Evolutionary conservation across 495 filamentous ascomycete genomes (phyloP).

Genomic region (Talaromyces thailandensis): DNA sequence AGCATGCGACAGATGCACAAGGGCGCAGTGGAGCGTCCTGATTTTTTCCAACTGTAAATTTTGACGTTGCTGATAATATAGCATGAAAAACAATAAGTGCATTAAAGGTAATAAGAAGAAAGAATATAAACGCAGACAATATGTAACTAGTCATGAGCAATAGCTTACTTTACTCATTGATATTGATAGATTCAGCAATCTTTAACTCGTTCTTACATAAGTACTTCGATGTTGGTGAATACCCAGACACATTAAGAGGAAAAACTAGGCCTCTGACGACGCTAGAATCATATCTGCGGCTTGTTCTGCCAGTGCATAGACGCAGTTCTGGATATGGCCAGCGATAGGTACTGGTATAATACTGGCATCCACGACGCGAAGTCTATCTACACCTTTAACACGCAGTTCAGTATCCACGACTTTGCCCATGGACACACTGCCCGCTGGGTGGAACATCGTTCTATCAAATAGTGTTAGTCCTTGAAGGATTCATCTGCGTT

Average conservation of each 20-base stretch:
- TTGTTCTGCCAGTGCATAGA: constrained; percentile 20
- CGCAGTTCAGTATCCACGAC: constrained; percentile 48
- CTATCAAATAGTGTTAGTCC: neutral
- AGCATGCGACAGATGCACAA: too few relatives aligned
- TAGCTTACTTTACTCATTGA: neutral
- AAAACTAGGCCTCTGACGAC: neutral
- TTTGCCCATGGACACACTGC: constrained; percentile 55
- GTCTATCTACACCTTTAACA: constrained; percentile 42
- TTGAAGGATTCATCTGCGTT: neutral
- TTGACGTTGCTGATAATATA: neutral
- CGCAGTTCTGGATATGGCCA: constrained; percentile 30
- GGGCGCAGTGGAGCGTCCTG: too few relatives aligned
- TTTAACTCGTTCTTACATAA: neutral
- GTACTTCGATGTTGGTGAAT: neutral
- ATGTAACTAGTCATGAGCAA: neutral
- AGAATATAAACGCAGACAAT: neutral
- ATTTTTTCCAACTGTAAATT: neutral
- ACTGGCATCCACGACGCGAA: constrained; percentile 59
- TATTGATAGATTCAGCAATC: neutral
- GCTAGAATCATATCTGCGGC: constrained; percentile 8
- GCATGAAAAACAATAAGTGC: too few relatives aligned
- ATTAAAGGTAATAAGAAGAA: neutral
- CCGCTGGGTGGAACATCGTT: constrained; percentile 39
- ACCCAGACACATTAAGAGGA: neutral
- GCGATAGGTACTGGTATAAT: constrained; percentile 49